Evolutionary conservation across 257 asterid genomes (phyloP).

Genomic region (Ballota nigra): DNA sequence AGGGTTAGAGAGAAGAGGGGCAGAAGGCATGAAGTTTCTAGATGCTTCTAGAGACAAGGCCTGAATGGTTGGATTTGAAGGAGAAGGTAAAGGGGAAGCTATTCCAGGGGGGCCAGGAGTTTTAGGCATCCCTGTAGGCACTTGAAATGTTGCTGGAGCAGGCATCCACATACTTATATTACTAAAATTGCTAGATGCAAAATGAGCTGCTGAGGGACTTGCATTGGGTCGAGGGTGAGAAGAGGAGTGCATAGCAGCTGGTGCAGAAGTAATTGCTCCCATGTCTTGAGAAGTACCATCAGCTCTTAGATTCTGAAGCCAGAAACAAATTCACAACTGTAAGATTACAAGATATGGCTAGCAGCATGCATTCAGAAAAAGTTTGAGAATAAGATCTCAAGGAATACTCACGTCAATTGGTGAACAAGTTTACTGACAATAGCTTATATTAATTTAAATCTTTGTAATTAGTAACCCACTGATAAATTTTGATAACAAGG

Average conservation of each 20-base stretch:
- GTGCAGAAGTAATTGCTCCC: conserved; percentile 44
- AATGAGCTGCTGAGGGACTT: conserved; percentile 37
- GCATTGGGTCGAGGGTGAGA: conserved; percentile 50
- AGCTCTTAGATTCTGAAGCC: conserved; percentile 50
- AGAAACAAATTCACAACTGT: conserved; percentile 17
- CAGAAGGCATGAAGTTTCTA: conserved; percentile 42
- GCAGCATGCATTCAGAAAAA: conserved; percentile 7
- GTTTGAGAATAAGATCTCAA: conserved; percentile 1
- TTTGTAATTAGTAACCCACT: not conserved
- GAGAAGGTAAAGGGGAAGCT: conserved; percentile 43
- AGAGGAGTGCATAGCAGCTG: conserved; percentile 41
- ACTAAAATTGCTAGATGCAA: conserved; percentile 40
- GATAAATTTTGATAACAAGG: not conserved
- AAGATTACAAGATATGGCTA: conserved; percentile 13
- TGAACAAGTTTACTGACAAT: not conserved
- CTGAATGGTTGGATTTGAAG: conserved; percentile 38
- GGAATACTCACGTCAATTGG: not conserved
- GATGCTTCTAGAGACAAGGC: conserved; percentile 40
- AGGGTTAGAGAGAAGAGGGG: conserved; percentile 45
- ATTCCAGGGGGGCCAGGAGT: conserved; percentile 68
- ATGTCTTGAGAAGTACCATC: conserved; percentile 43
- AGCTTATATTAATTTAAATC: not conserved
- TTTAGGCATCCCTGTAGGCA: conserved; percentile 47
- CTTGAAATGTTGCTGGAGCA: conserved; percentile 56
- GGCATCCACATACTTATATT: conserved; percentile 46